These are phyloP conservation scores for Pseudohyphozyma bogoriensis DNA, from an alignment of 768 basidiomycete species.

Conservation along the genomic window DNA sequence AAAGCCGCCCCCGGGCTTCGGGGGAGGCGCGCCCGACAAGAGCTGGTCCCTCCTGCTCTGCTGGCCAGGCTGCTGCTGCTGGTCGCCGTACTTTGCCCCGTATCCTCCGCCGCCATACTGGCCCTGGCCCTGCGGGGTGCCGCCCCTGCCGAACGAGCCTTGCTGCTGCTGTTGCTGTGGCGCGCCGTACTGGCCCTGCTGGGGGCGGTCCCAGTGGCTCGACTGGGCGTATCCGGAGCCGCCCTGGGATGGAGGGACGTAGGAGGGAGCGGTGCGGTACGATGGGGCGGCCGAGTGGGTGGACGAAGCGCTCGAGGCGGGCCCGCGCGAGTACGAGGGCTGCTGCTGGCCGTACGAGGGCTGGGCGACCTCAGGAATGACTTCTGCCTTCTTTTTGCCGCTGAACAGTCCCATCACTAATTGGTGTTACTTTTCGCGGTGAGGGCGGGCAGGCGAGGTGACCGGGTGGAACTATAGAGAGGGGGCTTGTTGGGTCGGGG, in stretches of 20 bases:
- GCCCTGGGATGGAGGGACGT: slow-evolving; percentile 1
- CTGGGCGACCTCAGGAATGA: slow-evolving; percentile 25
- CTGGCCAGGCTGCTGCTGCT: background rate
- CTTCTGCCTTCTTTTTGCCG: slow-evolving; percentile 24
- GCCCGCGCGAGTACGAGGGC: background rate
- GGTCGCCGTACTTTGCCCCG: background rate
- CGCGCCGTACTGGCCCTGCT: background rate
- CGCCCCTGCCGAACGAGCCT: background rate
- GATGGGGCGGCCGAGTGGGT: slow-evolving; percentile 13
- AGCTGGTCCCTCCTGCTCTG: background rate
- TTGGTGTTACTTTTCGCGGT: too few relatives aligned
- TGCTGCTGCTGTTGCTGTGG: background rate
- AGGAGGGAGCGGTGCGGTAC: slow-evolving; percentile 12
- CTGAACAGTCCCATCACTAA: slow-evolving; percentile 24
- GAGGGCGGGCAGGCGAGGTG: too few relatives aligned
- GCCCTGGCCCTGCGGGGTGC: background rate
- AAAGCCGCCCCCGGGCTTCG: too few relatives aligned
- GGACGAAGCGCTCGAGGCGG: background rate
- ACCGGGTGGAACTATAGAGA: too few relatives aligned
- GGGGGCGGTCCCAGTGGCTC: background rate
- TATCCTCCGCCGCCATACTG: background rate
- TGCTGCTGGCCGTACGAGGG: background rate
- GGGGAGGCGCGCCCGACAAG: background rate
- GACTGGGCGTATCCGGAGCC: background rate
- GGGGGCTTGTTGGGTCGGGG: too few relatives aligned